phyloP scores from a whole-genome alignment of 768 basidiomycete species.

The Mycena rebaudengoi region DNA sequence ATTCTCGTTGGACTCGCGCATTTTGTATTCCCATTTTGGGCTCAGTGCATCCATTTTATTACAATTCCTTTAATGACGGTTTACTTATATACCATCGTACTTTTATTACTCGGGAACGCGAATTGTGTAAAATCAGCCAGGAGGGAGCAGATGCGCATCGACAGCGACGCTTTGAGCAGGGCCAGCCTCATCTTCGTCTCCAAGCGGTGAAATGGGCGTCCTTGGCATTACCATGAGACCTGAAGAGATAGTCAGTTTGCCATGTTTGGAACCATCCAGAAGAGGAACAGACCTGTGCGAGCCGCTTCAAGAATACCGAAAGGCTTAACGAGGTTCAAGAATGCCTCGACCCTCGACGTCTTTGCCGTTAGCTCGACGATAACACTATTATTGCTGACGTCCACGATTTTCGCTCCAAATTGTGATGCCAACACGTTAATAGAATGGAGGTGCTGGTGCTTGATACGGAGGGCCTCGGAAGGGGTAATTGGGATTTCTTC shows the following conservation, averaged over 20 bases:
- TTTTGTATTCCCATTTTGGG: background rate
- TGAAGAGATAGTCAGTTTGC: slow-evolving; percentile 38
- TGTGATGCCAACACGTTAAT: slow-evolving; percentile 85
- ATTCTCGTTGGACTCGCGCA: slow-evolving; percentile 16
- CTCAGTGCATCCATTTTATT: slow-evolving; percentile 8
- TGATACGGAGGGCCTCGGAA: slow-evolving; percentile 87
- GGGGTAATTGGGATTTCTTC: slow-evolving; percentile 62
- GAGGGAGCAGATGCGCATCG: slow-evolving; percentile 93
- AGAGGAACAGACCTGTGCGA: slow-evolving; percentile 74
- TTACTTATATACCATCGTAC: slow-evolving; percentile 12
- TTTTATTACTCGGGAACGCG: background rate
- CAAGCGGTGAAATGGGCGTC: slow-evolving; percentile 78
- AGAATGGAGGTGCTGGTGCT: slow-evolving; percentile 91
- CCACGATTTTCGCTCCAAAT: slow-evolving; percentile 93
- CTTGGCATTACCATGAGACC: slow-evolving; percentile 99
- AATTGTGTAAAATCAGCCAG: slow-evolving; percentile 65
- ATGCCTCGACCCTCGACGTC: slow-evolving; percentile 90
- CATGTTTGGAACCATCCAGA: slow-evolving; percentile 3
- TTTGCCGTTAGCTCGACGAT: slow-evolving; percentile 97
- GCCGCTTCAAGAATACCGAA: slow-evolving; percentile 97
- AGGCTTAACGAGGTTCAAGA: slow-evolving; percentile 89
- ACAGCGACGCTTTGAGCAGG: slow-evolving; percentile 64
- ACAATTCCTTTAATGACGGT: slow-evolving; percentile 13
- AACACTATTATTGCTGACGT: slow-evolving; percentile 93
- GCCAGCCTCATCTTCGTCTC: slow-evolving; percentile 57